A percentile compares a stretch with the other conserved stretches of the same genome.
Evolutionary conservation across 2,329 filamentous ascomycete genomes (phyloP).

Genomic region (Aspergillus brunneoviolaceus): DNA sequence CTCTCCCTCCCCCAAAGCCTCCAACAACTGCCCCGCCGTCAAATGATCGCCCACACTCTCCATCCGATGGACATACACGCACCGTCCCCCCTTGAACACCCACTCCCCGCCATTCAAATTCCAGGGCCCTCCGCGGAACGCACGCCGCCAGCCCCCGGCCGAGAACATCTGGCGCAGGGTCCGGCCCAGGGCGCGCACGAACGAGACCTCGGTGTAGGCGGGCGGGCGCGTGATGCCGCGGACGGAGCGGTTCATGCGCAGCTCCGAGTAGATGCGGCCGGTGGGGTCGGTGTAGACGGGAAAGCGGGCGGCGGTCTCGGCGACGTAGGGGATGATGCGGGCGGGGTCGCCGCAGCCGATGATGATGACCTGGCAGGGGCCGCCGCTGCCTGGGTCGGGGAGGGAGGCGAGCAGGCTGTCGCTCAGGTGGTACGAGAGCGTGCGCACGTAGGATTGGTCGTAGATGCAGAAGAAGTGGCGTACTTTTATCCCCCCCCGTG

Average conservation of each 20-base stretch:
- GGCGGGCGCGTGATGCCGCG: slow-evolving; percentile 15
- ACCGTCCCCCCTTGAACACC: not conserved
- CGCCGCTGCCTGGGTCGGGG: not conserved
- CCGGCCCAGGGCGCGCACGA: slow-evolving; percentile 8
- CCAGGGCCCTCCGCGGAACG: slow-evolving; percentile 3
- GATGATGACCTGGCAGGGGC: slow-evolving; percentile 24
- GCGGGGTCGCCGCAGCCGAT: slow-evolving; percentile 24
- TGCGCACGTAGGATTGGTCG: slow-evolving; percentile 25
- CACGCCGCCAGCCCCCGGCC: not conserved
- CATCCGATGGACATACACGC: slow-evolving; percentile 5
- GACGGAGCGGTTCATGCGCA: slow-evolving; percentile 20
- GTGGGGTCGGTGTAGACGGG: slow-evolving; percentile 24
- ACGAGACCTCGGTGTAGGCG: slow-evolving; percentile 12
- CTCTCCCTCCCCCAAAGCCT: not conserved
- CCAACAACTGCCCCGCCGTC: slow-evolving; percentile 8
- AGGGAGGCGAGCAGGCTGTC: slow-evolving; percentile 18
- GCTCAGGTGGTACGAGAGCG: slow-evolving; percentile 15
- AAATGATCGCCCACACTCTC: slow-evolving; percentile 6
- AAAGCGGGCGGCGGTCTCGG: slow-evolving; percentile 17
- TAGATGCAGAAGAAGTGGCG: slow-evolving; percentile 28
- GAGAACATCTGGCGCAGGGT: slow-evolving; percentile 16
- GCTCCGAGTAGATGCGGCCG: slow-evolving; percentile 19
- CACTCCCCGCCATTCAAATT: slow-evolving; percentile 9
- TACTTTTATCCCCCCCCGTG: slow-evolving; percentile 7
- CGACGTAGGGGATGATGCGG: slow-evolving; percentile 22